phyloP scores from a whole-genome alignment of 225 moss, liverwort and hornwort genomes.

The Bryoerythrophyllum caledonicum region DNA sequence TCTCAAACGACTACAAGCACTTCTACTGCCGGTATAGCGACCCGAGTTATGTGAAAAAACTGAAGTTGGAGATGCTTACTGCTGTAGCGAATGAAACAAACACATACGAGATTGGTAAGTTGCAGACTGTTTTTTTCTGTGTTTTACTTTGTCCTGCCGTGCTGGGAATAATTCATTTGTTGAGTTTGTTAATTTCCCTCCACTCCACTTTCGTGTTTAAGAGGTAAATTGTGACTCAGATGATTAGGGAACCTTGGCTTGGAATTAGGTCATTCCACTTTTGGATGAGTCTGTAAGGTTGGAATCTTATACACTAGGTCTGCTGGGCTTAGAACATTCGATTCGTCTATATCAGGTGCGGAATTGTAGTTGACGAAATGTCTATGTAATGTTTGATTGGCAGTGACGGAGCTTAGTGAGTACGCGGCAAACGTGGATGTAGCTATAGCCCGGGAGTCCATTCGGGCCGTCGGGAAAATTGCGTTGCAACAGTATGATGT shows the following conservation, averaged over 20 bases:
- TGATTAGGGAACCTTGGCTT: conserved; percentile 5
- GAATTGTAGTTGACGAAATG: conserved; percentile 17
- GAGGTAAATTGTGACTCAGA: conserved; percentile 13
- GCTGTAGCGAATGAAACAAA: conserved; percentile 95
- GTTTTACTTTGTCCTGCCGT: neutral
- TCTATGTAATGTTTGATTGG: conserved; percentile 24
- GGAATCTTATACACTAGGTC: neutral
- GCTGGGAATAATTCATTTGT: neutral
- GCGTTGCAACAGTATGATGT: conserved; percentile 98
- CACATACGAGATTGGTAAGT: conserved; percentile 96
- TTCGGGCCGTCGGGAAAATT: conserved; percentile 98
- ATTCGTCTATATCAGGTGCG: neutral
- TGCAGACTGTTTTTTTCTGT: conserved; percentile 3
- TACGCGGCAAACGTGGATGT: conserved; percentile 97
- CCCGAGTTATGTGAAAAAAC: conserved; percentile 92
- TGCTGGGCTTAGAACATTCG: conserved; percentile 2
- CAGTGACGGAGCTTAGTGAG: conserved; percentile 99
- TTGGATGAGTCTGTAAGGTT: neutral
- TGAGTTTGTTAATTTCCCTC: conserved; percentile 1
- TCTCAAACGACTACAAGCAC: conserved; percentile 95
- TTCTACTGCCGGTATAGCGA: conserved; percentile 99
- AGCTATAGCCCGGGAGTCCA: conserved; percentile 93
- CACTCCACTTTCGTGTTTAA: conserved; percentile 6
- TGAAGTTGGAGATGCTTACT: conserved; percentile 99
- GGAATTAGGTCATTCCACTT: neutral